These are phyloP conservation scores for Phanerochaete sordida DNA, from an alignment of 768 basidiomycete species.

Conservation along the genomic window DNA sequence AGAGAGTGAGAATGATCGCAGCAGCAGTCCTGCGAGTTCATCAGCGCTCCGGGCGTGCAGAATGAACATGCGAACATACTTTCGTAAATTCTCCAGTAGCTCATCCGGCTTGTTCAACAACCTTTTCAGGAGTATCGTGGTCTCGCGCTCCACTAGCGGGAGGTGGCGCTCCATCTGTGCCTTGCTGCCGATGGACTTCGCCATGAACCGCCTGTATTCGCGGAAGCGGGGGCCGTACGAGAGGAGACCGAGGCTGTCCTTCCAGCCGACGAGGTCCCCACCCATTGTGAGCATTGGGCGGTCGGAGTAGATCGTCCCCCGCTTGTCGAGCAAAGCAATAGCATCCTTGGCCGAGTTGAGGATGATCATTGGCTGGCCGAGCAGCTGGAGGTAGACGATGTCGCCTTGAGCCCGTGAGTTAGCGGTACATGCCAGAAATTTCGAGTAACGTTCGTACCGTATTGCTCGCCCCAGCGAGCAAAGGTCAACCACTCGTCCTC, in stretches of 20 bases:
- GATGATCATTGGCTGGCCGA: constrained; percentile 26
- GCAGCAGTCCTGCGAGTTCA: constrained; percentile 19
- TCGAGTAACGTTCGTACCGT: constrained; percentile 10
- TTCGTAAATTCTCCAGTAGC: constrained; percentile 24
- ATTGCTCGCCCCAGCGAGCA: constrained; percentile 3
- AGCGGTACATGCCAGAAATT: no score
- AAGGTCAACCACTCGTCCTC: constrained; percentile 5
- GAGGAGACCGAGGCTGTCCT: constrained; percentile 16
- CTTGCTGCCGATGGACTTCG: constrained; percentile 7
- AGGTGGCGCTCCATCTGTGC: constrained; percentile 20
- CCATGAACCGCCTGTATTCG: constrained; percentile 20
- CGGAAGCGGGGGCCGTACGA: constrained; percentile 24
- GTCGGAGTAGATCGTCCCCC: constrained; percentile 27
- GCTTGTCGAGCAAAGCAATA: constrained; percentile 26
- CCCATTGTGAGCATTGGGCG: constrained; percentile 22
- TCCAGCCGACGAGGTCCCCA: constrained; percentile 25
- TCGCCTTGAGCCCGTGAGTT: neutral
- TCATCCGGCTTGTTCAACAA: constrained; percentile 23
- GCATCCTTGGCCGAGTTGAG: constrained; percentile 25
- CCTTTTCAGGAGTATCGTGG: constrained; percentile 26
- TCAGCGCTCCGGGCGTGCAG: no score
- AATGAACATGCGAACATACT: constrained; percentile 25
- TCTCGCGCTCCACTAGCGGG: constrained; percentile 28
- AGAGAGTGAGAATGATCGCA: constrained; percentile 16
- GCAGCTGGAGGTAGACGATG: constrained; percentile 23